Conservation (phyloP, 176 grass and related monocot species). For the Urochloa ruziziensis region DNA sequence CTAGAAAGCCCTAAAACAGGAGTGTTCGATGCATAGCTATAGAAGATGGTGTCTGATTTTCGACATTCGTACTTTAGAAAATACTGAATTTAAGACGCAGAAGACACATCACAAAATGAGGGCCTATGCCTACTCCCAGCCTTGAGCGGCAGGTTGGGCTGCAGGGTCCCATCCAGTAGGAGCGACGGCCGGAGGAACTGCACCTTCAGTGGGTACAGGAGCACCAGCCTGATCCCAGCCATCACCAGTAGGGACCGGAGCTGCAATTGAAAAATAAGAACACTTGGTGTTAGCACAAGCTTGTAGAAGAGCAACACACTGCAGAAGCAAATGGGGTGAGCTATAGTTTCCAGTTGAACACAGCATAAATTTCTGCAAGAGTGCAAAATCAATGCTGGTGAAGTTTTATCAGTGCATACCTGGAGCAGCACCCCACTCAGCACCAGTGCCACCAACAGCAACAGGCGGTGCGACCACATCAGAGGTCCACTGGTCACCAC, state of each 20-base stretch:
- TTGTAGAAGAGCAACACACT: not conserved
- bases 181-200: constrained; percentile 10
- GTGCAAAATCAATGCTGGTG: not conserved
- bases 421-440: constrained; percentile 47
- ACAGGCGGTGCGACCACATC: constrained; percentile 31
- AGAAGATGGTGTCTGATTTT: not conserved
- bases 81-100: constrained; percentile 20
- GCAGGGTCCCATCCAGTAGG: constrained; percentile 63
- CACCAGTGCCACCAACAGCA: constrained; percentile 30
- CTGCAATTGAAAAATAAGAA: constrained; percentile 28
- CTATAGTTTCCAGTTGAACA: not conserved
- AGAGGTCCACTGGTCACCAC: constrained; percentile 63
- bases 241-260: constrained; percentile 49
- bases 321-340: not conserved
- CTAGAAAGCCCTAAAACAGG: constrained; percentile 27
- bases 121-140: constrained; percentile 52
- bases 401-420: constrained; percentile 38
- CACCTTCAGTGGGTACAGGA: constrained; percentile 36
- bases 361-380: not conserved
- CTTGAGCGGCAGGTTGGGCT: constrained; percentile 36
- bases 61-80: constrained; percentile 20
- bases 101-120: not conserved
- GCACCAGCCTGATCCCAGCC: constrained; percentile 65
- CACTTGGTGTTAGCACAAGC: not conserved
- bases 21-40: constrained; percentile 14